These are phyloP conservation scores for Blastobotrys robertii DNA, from an alignment of 805 yeast genomes.

Conservation along the genomic window DNA sequence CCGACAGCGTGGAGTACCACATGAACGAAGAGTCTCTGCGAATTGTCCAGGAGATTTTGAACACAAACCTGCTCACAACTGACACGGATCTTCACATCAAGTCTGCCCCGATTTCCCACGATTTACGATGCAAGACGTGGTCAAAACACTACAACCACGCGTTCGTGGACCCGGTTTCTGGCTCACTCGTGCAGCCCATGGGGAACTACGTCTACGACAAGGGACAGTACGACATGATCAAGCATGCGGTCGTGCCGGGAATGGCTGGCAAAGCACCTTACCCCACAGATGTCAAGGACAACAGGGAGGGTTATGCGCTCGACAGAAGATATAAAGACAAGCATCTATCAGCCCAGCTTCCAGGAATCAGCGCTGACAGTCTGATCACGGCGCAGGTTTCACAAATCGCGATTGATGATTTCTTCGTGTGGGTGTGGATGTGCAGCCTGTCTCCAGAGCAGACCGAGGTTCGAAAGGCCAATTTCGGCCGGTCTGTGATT, in stretches of 20 bases:
- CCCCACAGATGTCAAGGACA: slow-evolving; percentile 25
- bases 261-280: slow-evolving; percentile 23
- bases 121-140: slow-evolving; percentile 21
- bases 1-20: slow-evolving; percentile 43
- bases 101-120: slow-evolving; percentile 17
- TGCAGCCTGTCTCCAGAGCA: slow-evolving; percentile 69
- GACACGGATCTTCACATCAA: slow-evolving; percentile 17
- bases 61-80: slow-evolving; percentile 18
- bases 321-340: slow-evolving; percentile 6
- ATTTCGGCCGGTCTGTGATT: slow-evolving; percentile 75
- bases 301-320: no score
- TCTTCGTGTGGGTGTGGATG: slow-evolving; percentile 88
- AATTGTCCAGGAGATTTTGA: slow-evolving; percentile 32
- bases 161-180: slow-evolving; percentile 19
- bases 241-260: slow-evolving; percentile 16
- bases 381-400: slow-evolving; percentile 37
- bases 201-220: slow-evolving; percentile 24
- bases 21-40: slow-evolving; percentile 68
- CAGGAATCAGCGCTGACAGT: slow-evolving; percentile 13
- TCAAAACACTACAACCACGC: slow-evolving; percentile 22
- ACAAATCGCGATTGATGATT: slow-evolving; percentile 71
- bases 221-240: slow-evolving; percentile 22
- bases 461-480: slow-evolving; percentile 48
- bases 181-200: slow-evolving; percentile 20
- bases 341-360: not conserved